Conservation (phyloP, 768 basidiomycete genomes). For the Phylloporus scabripes region DNA sequence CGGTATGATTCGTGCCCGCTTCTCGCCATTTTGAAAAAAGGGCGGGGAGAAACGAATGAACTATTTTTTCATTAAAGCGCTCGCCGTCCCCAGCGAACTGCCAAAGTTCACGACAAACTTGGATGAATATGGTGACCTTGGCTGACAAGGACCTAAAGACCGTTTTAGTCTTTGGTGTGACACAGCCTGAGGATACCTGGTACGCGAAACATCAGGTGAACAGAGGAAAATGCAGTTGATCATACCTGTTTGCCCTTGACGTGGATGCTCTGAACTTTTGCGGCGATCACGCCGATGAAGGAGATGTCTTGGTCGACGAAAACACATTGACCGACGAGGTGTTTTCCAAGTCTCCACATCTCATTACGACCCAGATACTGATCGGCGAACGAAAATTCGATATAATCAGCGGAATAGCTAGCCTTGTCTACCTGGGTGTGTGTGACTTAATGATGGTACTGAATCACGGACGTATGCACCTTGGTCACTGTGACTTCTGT, state of each 20-base stretch:
- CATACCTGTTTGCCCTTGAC: constrained; percentile 61
- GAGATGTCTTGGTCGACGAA: constrained; percentile 80
- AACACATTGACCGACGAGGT: constrained; percentile 74
- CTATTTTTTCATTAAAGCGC: constrained; percentile 94
- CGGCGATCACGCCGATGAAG: constrained; percentile 77
- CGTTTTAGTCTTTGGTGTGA: constrained; percentile 79
- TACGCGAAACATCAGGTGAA: constrained; percentile 1
- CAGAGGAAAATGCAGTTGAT: not conserved
- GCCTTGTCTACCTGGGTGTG: constrained; percentile 57
- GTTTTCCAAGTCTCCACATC: constrained; percentile 91
- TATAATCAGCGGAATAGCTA: constrained; percentile 60
- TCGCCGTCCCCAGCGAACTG: constrained; percentile 96
- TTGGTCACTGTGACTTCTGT: constrained; percentile 68
- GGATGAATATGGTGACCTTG: constrained; percentile 90
- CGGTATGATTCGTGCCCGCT: constrained; percentile 83
- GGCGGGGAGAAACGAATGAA: constrained; percentile 91
- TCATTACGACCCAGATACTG: constrained; percentile 95
- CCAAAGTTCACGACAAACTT: constrained; percentile 95
- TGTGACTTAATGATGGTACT: constrained; percentile 12
- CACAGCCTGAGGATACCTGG: constrained; percentile 76
- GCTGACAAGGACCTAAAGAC: constrained; percentile 90
- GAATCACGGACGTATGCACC: constrained; percentile 30
- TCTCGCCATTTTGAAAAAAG: constrained; percentile 83
- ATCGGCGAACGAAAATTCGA: constrained; percentile 91
- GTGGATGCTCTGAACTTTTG: constrained; percentile 77